phyloP scores from a whole-genome alignment of 2,329 filamentous ascomycete species.

The Paecilomyces niveus region DNA sequence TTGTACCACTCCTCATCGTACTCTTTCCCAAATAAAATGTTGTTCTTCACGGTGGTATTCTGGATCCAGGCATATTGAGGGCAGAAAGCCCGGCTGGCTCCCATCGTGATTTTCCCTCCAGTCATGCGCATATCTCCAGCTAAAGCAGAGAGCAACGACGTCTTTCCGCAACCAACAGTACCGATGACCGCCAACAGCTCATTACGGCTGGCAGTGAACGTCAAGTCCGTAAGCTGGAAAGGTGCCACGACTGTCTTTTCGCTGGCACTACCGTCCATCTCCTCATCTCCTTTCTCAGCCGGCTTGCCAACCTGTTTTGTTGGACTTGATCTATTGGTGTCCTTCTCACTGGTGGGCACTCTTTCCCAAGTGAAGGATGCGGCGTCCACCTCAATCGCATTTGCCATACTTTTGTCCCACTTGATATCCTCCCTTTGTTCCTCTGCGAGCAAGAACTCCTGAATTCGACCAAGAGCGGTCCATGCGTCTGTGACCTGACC shows the following conservation, averaged over 20 bases:
- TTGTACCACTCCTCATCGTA: conserved; percentile 73
- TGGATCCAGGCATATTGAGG: conserved; percentile 98
- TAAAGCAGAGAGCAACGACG: conserved; percentile 76
- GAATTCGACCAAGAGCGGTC: conserved; percentile 74
- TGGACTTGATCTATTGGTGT: not conserved
- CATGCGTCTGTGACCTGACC: conserved; percentile 86
- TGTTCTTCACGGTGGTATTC: conserved; percentile 77
- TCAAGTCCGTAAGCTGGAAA: conserved; percentile 34
- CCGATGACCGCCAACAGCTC: conserved; percentile 56
- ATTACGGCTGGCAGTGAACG: conserved; percentile 27
- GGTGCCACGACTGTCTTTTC: conserved; percentile 22
- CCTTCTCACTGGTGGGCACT: conserved; percentile 14
- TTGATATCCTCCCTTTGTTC: conserved; percentile 68
- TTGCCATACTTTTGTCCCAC: conserved; percentile 45
- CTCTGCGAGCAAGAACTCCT: conserved; percentile 81
- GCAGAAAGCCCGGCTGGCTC: conserved; percentile 79
- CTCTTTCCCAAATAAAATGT: conserved; percentile 82
- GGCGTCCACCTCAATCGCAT: conserved; percentile 60
- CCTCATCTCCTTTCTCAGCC: conserved; percentile 7
- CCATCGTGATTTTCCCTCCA: conserved; percentile 84
- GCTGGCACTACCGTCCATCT: conserved; percentile 13
- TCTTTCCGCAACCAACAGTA: conserved; percentile 74
- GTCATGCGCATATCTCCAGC: conserved; percentile 75
- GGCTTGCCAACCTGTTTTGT: conserved; percentile 1
- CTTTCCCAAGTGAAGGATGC: conserved; percentile 86